A percentile compares a stretch with the other conserved stretches of the same genome.
Conservation (phyloP, 306 rosid species). For the Rubus idaeus region DNA sequence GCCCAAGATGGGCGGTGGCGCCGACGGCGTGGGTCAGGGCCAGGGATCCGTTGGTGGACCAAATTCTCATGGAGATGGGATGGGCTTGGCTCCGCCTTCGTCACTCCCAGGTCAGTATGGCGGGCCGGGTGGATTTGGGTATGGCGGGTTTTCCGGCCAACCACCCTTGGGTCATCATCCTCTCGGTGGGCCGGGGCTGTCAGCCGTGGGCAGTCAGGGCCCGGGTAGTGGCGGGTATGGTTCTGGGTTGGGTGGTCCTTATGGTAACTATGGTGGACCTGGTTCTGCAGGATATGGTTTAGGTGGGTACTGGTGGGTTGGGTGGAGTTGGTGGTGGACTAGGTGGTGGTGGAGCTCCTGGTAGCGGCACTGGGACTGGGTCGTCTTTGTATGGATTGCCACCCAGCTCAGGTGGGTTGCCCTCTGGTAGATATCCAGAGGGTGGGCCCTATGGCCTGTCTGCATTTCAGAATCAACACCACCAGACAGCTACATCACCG, state of each 20-base stretch:
- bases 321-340: constrained; percentile 34
- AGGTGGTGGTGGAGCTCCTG: constrained; percentile 25
- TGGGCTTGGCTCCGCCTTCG: constrained; percentile 36
- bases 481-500: constrained; percentile 69
- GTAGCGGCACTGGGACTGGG: constrained; percentile 35
- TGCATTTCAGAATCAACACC: constrained; percentile 70
- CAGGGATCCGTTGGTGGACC: constrained; percentile 51
- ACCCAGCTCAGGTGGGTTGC: constrained; percentile 67
- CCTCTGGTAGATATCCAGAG: constrained; percentile 73
- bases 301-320: constrained; percentile 32
- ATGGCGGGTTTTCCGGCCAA: constrained; percentile 63
- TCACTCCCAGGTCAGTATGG: constrained; percentile 62
- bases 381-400: constrained; percentile 72
- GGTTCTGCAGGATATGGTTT: constrained; percentile 24
- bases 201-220: constrained; percentile 49
- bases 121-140: constrained; percentile 61
- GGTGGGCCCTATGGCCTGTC: constrained; percentile 67
- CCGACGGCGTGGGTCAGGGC: constrained; percentile 37
- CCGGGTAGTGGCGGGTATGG: constrained; percentile 65
- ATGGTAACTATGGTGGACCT: constrained; percentile 60
- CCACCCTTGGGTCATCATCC: constrained; percentile 65
- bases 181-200: constrained; percentile 51
- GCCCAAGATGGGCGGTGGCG: constrained; percentile 50
- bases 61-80: constrained; percentile 36
- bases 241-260: constrained; percentile 57